A percentile compares a stretch with the other conserved stretches of the same genome.
phyloP scores from a whole-genome alignment of 2,329 filamentous ascomycete species.

The Xylaria sp. region DNA sequence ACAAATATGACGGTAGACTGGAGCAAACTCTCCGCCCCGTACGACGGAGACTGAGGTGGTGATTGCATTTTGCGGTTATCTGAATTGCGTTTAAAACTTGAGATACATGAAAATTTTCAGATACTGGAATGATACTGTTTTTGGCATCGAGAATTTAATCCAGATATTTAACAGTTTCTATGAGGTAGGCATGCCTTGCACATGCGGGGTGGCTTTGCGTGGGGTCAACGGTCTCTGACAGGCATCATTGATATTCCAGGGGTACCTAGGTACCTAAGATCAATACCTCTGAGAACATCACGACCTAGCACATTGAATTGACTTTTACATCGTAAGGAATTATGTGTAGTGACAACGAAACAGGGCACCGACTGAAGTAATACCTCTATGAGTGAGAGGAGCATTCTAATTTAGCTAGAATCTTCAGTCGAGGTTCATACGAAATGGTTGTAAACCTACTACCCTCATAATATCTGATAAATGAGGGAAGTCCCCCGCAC shows the following conservation, averaged over 20 bases:
- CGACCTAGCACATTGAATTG: neutral
- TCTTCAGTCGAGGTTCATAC: neutral
- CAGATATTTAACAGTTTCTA: neutral
- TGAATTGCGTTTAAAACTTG: neutral
- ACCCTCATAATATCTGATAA: neutral
- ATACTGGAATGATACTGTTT: neutral
- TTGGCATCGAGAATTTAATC: neutral
- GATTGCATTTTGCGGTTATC: neutral
- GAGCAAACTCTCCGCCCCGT: conserved; percentile 34
- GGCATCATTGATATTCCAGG: neutral
- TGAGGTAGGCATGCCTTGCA: neutral
- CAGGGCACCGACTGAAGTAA: too few relatives aligned
- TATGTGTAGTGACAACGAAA: too few relatives aligned
- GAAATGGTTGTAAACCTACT: neutral
- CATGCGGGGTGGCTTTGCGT: neutral
- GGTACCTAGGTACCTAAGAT: neutral
- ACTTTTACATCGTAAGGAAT: neutral
- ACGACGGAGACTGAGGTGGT: neutral
- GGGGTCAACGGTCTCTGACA: neutral
- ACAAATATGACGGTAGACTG: conserved; percentile 42
- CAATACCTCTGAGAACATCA: neutral
- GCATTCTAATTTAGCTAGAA: neutral
- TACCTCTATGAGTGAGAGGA: too few relatives aligned
- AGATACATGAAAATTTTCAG: neutral
- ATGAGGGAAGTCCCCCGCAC: conserved; percentile 8